phyloP scores from a whole-genome alignment of 306 rosid species.

The Rosa persica region DNA sequence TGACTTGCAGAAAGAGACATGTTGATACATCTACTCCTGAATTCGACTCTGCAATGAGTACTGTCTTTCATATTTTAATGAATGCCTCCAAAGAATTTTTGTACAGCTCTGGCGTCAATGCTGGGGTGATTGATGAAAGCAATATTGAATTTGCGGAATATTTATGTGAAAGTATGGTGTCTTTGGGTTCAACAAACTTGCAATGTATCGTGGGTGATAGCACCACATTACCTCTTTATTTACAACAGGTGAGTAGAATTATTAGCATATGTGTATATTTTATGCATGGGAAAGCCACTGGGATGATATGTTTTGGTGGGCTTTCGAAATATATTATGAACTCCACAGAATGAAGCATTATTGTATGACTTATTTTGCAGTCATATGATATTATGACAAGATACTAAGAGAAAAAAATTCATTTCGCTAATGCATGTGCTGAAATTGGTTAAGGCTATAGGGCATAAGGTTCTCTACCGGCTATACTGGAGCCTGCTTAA shows the following conservation, averaged over 20 bases:
- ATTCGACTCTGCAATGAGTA: conserved; percentile 73
- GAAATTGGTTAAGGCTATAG: not conserved
- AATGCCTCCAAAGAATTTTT: conserved; percentile 76
- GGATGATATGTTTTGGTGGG: not conserved
- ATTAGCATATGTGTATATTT: not conserved
- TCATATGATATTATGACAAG: not conserved
- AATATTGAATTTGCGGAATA: conserved; percentile 77
- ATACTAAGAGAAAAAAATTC: not conserved
- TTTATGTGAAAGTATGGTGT: conserved; percentile 88
- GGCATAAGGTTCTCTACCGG: not conserved
- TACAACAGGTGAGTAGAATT: conserved; percentile 65
- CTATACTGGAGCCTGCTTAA: not conserved
- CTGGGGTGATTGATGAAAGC: conserved; percentile 60
- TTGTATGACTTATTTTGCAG: not conserved
- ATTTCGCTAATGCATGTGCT: not conserved
- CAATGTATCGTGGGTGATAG: conserved; percentile 74
- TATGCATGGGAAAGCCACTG: not conserved
- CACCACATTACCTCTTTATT: conserved; percentile 53
- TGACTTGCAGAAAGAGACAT: conserved; percentile 75
- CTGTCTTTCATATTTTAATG: conserved; percentile 69
- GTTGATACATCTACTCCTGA: conserved; percentile 61
- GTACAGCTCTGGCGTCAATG: conserved; percentile 48
- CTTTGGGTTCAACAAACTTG: conserved; percentile 78
- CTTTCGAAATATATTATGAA: not conserved
- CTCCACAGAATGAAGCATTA: not conserved